A percentile compares a stretch with the other conserved stretches of the same genome.
Conservation (phyloP, 1,284 basidiomycete species). For the Pseudozyma sp. region DNA sequence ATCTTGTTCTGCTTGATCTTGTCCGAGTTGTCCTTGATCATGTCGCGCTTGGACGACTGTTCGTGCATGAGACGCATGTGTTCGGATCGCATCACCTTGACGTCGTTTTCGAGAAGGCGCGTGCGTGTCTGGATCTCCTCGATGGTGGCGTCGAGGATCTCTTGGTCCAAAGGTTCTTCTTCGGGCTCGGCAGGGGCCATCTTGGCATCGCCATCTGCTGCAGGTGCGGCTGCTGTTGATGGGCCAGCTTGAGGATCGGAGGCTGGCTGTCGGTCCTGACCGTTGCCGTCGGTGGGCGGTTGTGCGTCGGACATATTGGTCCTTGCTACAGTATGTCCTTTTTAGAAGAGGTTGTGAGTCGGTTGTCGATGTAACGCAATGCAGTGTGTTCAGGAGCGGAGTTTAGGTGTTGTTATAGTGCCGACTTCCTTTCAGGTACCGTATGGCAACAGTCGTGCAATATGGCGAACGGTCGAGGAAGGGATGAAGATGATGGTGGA, state of each 20-base stretch:
- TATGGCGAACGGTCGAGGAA: neutral
- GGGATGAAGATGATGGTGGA: neutral
- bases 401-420: no score
- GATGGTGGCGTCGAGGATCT: constrained; percentile 61
- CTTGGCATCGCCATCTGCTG: constrained; percentile 43
- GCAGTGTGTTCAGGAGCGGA: no score
- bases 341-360: neutral
- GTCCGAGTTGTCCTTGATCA: constrained; percentile 96
- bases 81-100: constrained; percentile 73
- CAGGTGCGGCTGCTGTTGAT: constrained; percentile 21
- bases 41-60: constrained; percentile 94
- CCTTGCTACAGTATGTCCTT: no score
- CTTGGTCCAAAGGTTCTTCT: constrained; percentile 53
- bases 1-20: constrained; percentile 99
- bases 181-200: constrained; percentile 48
- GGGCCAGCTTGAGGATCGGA: constrained; percentile 24
- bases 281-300: constrained; percentile 23
- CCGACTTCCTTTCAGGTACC: no score
- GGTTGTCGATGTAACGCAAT: no score
- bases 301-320: constrained; percentile 46
- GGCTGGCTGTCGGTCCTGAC: constrained; percentile 23
- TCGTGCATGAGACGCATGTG: constrained; percentile 91
- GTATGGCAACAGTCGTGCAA: neutral
- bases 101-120: constrained; percentile 66
- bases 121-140: constrained; percentile 67